These are phyloP conservation scores for Pholiota adiposa DNA, from an alignment of 1,284 basidiomycete species.

Conservation along the genomic window DNA sequence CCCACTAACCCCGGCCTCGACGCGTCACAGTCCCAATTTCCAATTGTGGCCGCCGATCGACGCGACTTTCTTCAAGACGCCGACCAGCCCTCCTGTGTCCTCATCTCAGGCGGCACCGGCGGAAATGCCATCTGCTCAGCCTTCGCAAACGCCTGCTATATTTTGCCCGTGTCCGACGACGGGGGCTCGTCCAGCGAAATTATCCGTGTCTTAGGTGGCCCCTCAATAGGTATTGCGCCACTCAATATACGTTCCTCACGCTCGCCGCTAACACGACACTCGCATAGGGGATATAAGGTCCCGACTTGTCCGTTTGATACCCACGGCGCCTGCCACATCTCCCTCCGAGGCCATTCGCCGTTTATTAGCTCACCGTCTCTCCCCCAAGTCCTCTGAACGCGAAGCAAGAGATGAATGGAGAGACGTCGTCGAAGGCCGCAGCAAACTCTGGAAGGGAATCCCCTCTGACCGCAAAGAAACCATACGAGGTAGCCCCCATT, in stretches of 20 bases:
- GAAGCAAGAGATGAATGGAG: slow-evolving; percentile 91
- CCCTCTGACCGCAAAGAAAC: slow-evolving; percentile 92
- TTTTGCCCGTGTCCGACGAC: slow-evolving; percentile 85
- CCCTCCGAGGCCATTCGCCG: slow-evolving; percentile 73
- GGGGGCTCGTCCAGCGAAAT: slow-evolving; percentile 87
- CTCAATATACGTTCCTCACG: slow-evolving; percentile 9
- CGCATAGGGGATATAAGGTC: slow-evolving; percentile 79
- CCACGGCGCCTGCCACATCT: slow-evolving; percentile 57
- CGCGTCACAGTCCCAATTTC: slow-evolving; percentile 9
- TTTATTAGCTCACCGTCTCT: slow-evolving; percentile 83
- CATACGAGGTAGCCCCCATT: slow-evolving; percentile 68
- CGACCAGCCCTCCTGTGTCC: slow-evolving; percentile 50
- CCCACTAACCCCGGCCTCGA: slow-evolving; percentile 14
- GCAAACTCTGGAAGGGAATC: slow-evolving; percentile 85
- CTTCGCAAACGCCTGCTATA: slow-evolving; percentile 72
- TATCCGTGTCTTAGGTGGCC: slow-evolving; percentile 81
- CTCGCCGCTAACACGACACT: slow-evolving; percentile 1
- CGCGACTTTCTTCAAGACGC: slow-evolving; percentile 9
- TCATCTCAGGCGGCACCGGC: slow-evolving; percentile 84
- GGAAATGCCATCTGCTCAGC: slow-evolving; percentile 81
- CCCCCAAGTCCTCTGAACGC: slow-evolving; percentile 66
- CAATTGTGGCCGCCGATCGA: background rate
- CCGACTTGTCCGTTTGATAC: slow-evolving; percentile 81
- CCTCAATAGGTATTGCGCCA: slow-evolving; percentile 67
- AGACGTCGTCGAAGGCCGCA: slow-evolving; percentile 91